Evolutionary conservation across 208 protist species (phyloP), one percentile per base, ranked within the genome.

Genomic region (Zelonia costaricensis): DNA sequence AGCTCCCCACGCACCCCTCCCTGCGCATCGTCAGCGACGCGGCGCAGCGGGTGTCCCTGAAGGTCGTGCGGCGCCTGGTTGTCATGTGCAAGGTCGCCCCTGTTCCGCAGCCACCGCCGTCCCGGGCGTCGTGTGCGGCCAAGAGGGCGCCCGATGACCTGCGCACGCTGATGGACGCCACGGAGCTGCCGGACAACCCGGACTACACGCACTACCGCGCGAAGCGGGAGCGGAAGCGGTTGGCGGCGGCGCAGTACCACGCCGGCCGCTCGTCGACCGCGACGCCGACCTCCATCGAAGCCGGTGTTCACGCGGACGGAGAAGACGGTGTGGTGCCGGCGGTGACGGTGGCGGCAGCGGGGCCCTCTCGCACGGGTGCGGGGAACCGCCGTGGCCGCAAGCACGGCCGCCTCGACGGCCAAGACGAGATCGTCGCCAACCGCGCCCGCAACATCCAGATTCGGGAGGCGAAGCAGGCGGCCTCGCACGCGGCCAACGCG

Each of bases 1-100:
- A 98, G 73, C 69, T 98, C 18, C 95, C 97, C 12, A 80, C 57
- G 30, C 96, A 98, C 68, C 97, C 97, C 18, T 97, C 84, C 18
- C 60, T 98, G 45, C 51, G 57, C 30, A 52, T 98, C 4, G 39
- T 91, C 1, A 55, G 73, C 47, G 85, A 95, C 59, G 74, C 82
- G 9, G 78, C 81, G 15, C 95, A 98, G 64, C 71, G 76, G 2
- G 35, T 98, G 18, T 95, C 86, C 0, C 77, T 95, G 1, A 95
- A 95, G 51, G 46, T 91, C 10, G 78, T 88, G 43, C 89, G 89
- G 4, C 75, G 80, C 3, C 78, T 95, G 20, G 61, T 95, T 33
- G 75, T 88, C 4, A 76, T 95, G 70, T 57, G 53, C 3, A 92
- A 95, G 54, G 58, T 69, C 9, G 40, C 42, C 0, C 72, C 74